Conservation (phyloP, 768 basidiomycete genomes). For the Xerocomus brunneocitrinus region DNA sequence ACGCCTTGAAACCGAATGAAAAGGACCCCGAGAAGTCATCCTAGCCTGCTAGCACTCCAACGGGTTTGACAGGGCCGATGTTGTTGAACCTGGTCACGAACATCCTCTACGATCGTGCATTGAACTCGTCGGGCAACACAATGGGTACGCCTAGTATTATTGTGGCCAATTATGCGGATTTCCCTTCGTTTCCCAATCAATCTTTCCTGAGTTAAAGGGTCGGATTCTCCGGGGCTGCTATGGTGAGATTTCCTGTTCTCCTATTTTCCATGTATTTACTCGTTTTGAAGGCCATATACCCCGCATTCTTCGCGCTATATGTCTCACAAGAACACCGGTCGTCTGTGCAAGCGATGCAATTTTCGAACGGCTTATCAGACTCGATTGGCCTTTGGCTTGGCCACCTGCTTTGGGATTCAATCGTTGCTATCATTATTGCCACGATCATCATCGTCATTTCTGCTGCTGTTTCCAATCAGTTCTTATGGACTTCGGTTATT, state of each 20-base stretch:
- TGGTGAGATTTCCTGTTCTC: constrained; percentile 42
- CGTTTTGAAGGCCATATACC: constrained; percentile 55
- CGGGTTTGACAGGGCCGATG: constrained; percentile 52
- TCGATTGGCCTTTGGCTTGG: constrained; percentile 74
- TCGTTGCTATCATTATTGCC: constrained; percentile 54
- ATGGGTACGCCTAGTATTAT: constrained; percentile 47
- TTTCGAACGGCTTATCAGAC: constrained; percentile 69
- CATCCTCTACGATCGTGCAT: constrained; percentile 56
- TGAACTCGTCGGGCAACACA: constrained; percentile 46
- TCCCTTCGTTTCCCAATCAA: constrained; percentile 54
- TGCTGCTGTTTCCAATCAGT: constrained; percentile 52
- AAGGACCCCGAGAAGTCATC: constrained; percentile 14
- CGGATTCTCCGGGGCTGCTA: constrained; percentile 66
- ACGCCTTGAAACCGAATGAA: constrained; percentile 29
- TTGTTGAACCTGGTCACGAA: constrained; percentile 69
- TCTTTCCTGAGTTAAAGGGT: constrained; percentile 65
- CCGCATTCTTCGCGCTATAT: constrained; percentile 80
- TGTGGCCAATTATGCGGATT: constrained; percentile 48
- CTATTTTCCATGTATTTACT: neutral
- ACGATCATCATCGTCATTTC: constrained; percentile 64
- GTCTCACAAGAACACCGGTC: constrained; percentile 68
- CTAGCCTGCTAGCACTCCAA: constrained; percentile 44
- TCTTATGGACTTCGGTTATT: constrained; percentile 63
- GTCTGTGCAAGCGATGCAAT: constrained; percentile 74
- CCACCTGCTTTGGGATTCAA: constrained; percentile 69